Percentiles rank a stretch among this genome's conserved stretches.
Evolutionary conservation across 768 basidiomycete genomes (phyloP).

Genomic region (Strobilomyces echinocephalus): DNA sequence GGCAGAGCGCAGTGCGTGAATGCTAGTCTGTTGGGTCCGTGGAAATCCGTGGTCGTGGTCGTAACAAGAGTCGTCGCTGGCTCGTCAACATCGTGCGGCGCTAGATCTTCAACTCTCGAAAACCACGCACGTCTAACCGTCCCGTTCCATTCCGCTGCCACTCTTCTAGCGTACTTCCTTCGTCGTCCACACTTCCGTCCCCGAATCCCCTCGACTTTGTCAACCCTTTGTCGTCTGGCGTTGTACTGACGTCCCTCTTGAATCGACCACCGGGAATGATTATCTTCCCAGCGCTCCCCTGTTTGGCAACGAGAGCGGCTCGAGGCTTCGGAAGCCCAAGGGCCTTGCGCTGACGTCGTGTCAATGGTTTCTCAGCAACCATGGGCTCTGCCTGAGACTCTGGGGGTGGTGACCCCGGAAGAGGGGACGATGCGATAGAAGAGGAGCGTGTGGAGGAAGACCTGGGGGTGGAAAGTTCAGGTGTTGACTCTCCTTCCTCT

Average conservation of each 20-base stretch:
- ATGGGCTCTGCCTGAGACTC: slow-evolving; percentile 17
- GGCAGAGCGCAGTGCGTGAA: slow-evolving; percentile 1
- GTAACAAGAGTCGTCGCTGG: slow-evolving; percentile 7
- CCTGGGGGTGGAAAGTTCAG: slow-evolving; percentile 40
- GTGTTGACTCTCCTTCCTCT: slow-evolving; percentile 31
- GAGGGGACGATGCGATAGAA: slow-evolving; percentile 33
- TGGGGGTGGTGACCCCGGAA: slow-evolving; percentile 33
- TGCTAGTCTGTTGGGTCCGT: neutral
- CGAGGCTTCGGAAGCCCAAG: slow-evolving; percentile 60
- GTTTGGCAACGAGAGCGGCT: slow-evolving; percentile 27
- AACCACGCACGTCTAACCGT: slow-evolving; percentile 70
- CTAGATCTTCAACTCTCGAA: slow-evolving; percentile 71
- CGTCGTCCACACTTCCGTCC: slow-evolving; percentile 31
- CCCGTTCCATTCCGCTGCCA: slow-evolving; percentile 71
- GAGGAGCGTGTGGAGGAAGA: slow-evolving; percentile 31
- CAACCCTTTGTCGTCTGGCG: slow-evolving; percentile 5
- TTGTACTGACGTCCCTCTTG: slow-evolving; percentile 28
- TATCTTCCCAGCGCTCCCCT: slow-evolving; percentile 49
- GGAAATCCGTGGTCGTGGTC: slow-evolving; percentile 3
- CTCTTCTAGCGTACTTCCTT: slow-evolving; percentile 34
- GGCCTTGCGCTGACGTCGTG: slow-evolving; percentile 64
- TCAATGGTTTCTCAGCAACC: slow-evolving; percentile 40
- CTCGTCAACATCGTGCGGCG: slow-evolving; percentile 8
- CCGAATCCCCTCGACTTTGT: slow-evolving; percentile 18
- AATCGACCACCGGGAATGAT: slow-evolving; percentile 58